Evolutionary conservation across 352 stramenopile genomes (phyloP).

Genomic region (Phytophthora sp.): DNA sequence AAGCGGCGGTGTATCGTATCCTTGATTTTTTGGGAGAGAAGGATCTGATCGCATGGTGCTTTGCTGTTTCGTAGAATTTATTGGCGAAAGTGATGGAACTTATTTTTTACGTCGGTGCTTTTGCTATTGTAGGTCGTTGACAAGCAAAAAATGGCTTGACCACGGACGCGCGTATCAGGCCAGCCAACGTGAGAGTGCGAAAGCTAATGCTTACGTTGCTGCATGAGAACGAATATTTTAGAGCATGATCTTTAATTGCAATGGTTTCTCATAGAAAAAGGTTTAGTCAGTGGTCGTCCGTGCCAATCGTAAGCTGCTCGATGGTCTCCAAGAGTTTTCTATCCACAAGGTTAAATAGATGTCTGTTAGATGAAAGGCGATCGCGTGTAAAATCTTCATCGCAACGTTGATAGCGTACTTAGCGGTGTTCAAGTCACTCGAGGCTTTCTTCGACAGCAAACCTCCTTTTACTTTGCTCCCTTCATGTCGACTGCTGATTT

Average conservation of each 20-base stretch:
- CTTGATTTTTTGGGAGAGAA: constrained; percentile 36
- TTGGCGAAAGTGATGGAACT: too few relatives aligned
- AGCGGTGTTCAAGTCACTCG: constrained; percentile 42
- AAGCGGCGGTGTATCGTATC: constrained; percentile 35
- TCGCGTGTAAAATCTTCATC: constrained; percentile 2
- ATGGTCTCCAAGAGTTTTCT: constrained; percentile 49
- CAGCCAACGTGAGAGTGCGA: constrained; percentile 20
- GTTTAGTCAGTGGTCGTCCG: constrained; percentile 8
- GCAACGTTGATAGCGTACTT: constrained; percentile 40
- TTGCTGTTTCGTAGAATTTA: neutral
- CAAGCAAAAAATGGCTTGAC: constrained; percentile 52
- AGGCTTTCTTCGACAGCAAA: constrained; percentile 48
- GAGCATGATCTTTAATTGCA: neutral
- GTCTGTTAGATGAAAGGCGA: constrained; percentile 25
- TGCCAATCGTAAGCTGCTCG: constrained; percentile 41
- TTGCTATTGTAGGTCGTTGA: constrained; percentile 42
- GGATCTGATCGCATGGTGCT: constrained; percentile 49
- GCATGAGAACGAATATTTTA: constrained; percentile 8
- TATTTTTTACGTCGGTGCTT: neutral
- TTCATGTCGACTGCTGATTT: neutral
- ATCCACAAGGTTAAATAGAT: constrained; percentile 34
- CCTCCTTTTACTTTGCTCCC: constrained; percentile 1
- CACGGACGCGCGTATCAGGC: constrained; percentile 36
- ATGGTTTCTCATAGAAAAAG: neutral
- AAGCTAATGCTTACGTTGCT: constrained; percentile 19